These are phyloP conservation scores for Cladosporium colombiae DNA, from an alignment of 2,329 filamentous ascomycete species.

Conservation along the genomic window DNA sequence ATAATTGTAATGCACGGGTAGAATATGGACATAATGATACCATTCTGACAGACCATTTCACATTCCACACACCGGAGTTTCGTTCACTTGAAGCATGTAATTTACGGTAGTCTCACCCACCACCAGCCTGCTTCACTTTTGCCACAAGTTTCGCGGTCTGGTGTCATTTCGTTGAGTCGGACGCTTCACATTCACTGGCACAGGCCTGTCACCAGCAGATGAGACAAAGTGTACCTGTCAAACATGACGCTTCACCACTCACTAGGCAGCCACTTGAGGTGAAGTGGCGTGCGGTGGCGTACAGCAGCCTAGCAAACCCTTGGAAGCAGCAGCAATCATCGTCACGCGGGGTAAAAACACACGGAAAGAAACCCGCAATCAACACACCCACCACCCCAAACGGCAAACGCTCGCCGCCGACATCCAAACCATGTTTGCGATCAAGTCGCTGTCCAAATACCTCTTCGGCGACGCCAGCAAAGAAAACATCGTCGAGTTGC, in stretches of 20 bases:
- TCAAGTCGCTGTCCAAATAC: slow-evolving; percentile 61
- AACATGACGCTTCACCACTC: slow-evolving; percentile 1
- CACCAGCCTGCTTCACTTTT: not conserved
- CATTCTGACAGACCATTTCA: slow-evolving; percentile 7
- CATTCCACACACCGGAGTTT: not conserved
- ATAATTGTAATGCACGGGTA: slow-evolving; percentile 18
- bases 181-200: not conserved
- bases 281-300: slow-evolving; percentile 5
- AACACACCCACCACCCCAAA: not conserved
- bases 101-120: not conserved
- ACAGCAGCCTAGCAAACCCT: not conserved
- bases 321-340: slow-evolving; percentile 1
- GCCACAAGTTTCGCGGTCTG: not conserved
- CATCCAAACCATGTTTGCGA: slow-evolving; percentile 35
- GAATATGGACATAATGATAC: slow-evolving; percentile 16
- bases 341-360: slow-evolving; percentile 16
- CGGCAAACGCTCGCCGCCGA: not conserved
- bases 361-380: slow-evolving; percentile 3
- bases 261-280: not conserved
- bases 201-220: not conserved
- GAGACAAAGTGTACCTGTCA: not conserved
- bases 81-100: not conserved
- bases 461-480: slow-evolving; percentile 87
- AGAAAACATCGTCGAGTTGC: slow-evolving; percentile 90
- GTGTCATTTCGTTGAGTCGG: not conserved